These are phyloP conservation scores for Draba incana DNA, from an alignment of 345 rosid species.

Conservation along the genomic window DNA sequence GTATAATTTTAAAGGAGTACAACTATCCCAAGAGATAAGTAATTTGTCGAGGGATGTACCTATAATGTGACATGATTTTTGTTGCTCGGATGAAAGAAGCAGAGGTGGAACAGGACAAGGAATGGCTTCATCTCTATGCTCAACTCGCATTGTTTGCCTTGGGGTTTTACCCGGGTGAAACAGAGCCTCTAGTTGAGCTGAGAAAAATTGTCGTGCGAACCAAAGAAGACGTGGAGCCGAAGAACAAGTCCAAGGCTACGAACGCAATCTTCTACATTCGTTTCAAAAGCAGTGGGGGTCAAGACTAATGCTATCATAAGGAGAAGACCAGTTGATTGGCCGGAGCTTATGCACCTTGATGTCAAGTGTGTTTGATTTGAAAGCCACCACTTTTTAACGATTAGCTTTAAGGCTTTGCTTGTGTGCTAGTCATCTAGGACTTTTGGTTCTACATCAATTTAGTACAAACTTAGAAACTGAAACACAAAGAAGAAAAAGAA, in stretches of 20 bases:
- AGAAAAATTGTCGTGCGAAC: not conserved
- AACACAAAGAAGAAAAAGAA: too few relatives aligned
- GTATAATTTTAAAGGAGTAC: too few relatives aligned
- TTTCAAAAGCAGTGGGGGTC: not conserved
- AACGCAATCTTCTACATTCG: conserved; percentile 15
- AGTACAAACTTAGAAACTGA: too few relatives aligned
- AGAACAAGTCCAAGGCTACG: not conserved
- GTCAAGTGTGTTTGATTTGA: not conserved
- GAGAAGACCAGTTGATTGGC: not conserved
- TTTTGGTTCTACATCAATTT: too few relatives aligned
- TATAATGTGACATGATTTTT: too few relatives aligned
- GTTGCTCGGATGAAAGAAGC: not conserved
- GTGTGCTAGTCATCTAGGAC: not conserved
- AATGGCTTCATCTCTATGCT: not conserved
- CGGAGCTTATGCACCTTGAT: too few relatives aligned
- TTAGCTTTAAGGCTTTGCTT: too few relatives aligned
- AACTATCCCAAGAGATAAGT: too few relatives aligned
- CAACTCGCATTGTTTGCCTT: not conserved
- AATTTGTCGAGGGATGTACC: too few relatives aligned
- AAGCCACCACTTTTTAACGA: not conserved
- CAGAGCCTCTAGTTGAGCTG: not conserved
- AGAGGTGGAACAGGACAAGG: not conserved
- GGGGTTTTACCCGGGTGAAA: too few relatives aligned
- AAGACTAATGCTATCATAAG: not conserved
- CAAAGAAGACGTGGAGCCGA: not conserved